These are phyloP conservation scores for Chloris gayana DNA, from an alignment of 176 grass and related monocot genomes.

Conservation along the genomic window DNA sequence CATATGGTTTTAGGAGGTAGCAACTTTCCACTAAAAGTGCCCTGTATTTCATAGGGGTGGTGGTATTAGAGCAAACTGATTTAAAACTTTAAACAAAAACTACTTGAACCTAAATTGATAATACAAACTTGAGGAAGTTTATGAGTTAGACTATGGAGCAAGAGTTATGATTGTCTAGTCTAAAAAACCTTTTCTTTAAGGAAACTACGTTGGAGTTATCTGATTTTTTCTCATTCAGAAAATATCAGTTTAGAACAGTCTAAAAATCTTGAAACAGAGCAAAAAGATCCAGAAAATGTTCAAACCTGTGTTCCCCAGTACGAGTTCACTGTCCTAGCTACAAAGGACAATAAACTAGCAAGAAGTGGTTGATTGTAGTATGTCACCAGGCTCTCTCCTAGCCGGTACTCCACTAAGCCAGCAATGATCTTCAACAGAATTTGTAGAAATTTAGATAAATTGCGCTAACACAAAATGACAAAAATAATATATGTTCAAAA, in stretches of 20 bases:
- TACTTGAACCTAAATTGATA: too few relatives aligned
- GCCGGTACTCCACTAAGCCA: conserved; percentile 86
- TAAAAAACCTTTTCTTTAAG: conserved; percentile 1
- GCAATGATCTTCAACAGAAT: conserved; percentile 76
- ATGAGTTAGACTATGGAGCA: background rate
- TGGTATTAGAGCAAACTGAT: too few relatives aligned
- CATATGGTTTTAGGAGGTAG: too few relatives aligned
- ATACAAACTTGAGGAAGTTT: background rate
- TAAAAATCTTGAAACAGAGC: background rate
- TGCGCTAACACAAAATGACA: background rate
- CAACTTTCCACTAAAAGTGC: too few relatives aligned
- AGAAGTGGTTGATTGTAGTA: conserved; percentile 81
- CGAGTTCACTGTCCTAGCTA: conserved; percentile 82
- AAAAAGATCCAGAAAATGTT: background rate
- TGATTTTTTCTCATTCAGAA: background rate
- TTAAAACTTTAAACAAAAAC: too few relatives aligned
- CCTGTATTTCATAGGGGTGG: too few relatives aligned
- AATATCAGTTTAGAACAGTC: background rate
- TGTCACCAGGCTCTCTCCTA: conserved; percentile 75
- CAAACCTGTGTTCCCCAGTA: conserved; percentile 99
- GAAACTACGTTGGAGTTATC: too few relatives aligned
- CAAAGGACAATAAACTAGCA: conserved; percentile 84
- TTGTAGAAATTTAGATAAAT: conserved; percentile 24
- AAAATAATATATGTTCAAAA: background rate
- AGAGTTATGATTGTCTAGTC: conserved; percentile 12